Evolutionary conservation across 345 rosid species (phyloP).

Genomic region (Pugionium dolabratum): DNA sequence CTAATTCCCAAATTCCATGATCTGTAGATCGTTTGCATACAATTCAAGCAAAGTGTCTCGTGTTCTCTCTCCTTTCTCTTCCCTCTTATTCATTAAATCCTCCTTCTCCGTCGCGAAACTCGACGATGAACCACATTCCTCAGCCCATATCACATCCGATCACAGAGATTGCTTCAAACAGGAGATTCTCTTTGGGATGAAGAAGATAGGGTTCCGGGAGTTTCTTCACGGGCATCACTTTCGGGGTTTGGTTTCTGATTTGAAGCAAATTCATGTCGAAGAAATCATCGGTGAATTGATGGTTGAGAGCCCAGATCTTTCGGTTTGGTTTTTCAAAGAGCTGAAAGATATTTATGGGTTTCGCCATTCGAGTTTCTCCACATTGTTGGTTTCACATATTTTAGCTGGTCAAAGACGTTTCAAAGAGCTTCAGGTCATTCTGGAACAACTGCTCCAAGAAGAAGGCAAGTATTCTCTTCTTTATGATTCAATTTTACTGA

Average conservation of each 20-base stretch:
- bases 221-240: constrained; percentile 46
- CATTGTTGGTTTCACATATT: constrained; percentile 55
- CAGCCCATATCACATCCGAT: constrained; percentile 5
- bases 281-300: constrained; percentile 48
- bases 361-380: constrained; percentile 56
- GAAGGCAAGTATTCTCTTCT: constrained; percentile 52
- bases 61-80: constrained; percentile 29
- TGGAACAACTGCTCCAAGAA: constrained; percentile 53
- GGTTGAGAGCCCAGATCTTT: constrained; percentile 49
- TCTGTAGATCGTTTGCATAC: constrained; percentile 45
- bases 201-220: constrained; percentile 46
- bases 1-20: constrained; percentile 43
- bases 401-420: constrained; percentile 55
- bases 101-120: constrained; percentile 46
- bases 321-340: constrained; percentile 52
- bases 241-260: constrained; percentile 38
- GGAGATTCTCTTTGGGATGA: constrained; percentile 51
- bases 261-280: constrained; percentile 55
- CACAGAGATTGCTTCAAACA: constrained; percentile 38
- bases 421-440: constrained; percentile 49
- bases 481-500: not conserved
- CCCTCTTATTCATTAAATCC: constrained; percentile 42
- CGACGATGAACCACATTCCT: constrained; percentile 29
- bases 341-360: constrained; percentile 55
- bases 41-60: constrained; percentile 33